Evolutionary conservation across 495 filamentous ascomycete species (phyloP).

Genomic region (Polyplosphaeria fusca): DNA sequence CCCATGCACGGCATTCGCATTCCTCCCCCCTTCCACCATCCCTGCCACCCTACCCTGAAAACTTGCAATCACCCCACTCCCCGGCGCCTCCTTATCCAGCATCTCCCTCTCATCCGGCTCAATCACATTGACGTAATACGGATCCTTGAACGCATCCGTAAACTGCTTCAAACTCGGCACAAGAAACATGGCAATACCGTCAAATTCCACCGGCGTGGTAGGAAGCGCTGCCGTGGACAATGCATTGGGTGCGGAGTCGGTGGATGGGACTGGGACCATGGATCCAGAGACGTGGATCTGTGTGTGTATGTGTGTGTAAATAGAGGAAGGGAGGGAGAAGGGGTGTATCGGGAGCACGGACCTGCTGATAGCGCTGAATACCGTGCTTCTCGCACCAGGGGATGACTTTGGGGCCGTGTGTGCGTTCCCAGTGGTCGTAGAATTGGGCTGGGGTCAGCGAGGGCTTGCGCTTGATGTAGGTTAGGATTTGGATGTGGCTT

Average conservation of each 20-base stretch:
- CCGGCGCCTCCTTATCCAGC: constrained; percentile 5
- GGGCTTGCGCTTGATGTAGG: constrained; percentile 12
- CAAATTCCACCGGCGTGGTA: constrained; percentile 4
- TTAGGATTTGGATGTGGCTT: constrained; percentile 4
- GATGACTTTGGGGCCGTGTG: constrained; percentile 11
- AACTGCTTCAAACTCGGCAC: constrained; percentile 2
- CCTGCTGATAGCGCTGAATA: constrained; percentile 13
- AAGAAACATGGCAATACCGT: constrained; percentile 16
- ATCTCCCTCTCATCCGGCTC: constrained; percentile 4
- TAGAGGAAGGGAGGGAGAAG: no score
- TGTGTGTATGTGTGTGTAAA: no score
- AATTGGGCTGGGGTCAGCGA: constrained; percentile 7
- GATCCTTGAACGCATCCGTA: constrained; percentile 7
- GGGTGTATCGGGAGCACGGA: no score
- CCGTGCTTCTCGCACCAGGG: constrained; percentile 18
- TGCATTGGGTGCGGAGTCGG: constrained; percentile 1
- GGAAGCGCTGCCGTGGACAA: not conserved
- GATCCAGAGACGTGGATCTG: constrained; percentile 5
- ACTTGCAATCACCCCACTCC: not conserved
- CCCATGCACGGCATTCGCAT: not conserved
- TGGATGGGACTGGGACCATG: not conserved
- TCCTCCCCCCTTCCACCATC: constrained; percentile 3
- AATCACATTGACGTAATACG: constrained; percentile 13
- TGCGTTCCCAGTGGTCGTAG: constrained; percentile 20
- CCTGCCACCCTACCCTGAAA: constrained; percentile 5